Conservation (phyloP, 306 rosid species). For the Dalbergia oliveri region DNA sequence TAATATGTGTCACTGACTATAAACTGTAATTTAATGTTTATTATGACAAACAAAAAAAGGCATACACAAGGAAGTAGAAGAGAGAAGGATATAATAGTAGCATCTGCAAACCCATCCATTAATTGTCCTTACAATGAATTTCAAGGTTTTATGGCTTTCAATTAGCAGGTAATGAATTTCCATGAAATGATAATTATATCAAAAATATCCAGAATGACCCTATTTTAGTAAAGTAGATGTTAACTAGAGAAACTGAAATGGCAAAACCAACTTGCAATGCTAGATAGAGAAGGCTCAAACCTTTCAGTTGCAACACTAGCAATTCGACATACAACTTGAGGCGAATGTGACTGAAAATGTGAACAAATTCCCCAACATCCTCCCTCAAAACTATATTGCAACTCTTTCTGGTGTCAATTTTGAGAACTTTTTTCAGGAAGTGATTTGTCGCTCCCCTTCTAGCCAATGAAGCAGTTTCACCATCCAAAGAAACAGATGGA, state of each 20-base stretch:
- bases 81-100: background rate
- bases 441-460: slow-evolving; percentile 66
- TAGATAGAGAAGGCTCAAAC: slow-evolving; percentile 51
- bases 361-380: slow-evolving; percentile 87
- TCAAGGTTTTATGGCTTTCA: slow-evolving; percentile 17
- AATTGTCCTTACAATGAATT: background rate
- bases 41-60: background rate
- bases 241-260: slow-evolving; percentile 10
- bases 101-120: slow-evolving; percentile 1
- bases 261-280: slow-evolving; percentile 38
- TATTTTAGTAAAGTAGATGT: background rate
- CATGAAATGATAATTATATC: background rate
- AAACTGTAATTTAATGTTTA: background rate
- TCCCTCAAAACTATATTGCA: slow-evolving; percentile 65
- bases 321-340: slow-evolving; percentile 84
- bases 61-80: background rate
- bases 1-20: background rate
- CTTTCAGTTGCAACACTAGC: slow-evolving; percentile 69
- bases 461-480: slow-evolving; percentile 56
- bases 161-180: background rate
- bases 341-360: slow-evolving; percentile 89
- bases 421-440: slow-evolving; percentile 60
- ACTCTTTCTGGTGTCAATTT: slow-evolving; percentile 63
- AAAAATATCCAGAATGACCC: slow-evolving; percentile 14
- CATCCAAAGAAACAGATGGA: slow-evolving; percentile 77